Percentiles rank a stretch among this genome's conserved stretches.
These are phyloP conservation scores for Ceratocystis destructans DNA, from an alignment of 2,329 filamentous ascomycete genomes.

Conservation along the genomic window DNA sequence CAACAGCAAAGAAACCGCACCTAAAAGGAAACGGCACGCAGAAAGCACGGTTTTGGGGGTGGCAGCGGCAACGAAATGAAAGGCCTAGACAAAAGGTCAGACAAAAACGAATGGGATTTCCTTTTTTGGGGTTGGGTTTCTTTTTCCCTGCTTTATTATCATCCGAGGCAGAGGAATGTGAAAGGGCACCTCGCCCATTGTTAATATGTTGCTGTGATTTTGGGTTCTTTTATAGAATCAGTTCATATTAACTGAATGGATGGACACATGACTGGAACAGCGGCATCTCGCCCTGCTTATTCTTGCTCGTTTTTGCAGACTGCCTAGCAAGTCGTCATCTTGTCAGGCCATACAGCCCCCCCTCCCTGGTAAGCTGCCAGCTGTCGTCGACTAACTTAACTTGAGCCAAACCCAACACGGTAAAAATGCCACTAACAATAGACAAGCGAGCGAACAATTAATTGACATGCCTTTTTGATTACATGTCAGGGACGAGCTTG, in stretches of 20 bases:
- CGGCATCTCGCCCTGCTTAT: neutral
- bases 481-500: constrained; percentile 5
- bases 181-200: too few species aligned
- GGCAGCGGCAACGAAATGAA: constrained; percentile 1
- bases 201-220: too few species aligned
- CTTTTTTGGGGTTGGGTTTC: neutral
- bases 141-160: too few species aligned
- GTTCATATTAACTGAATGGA: too few species aligned
- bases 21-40: neutral
- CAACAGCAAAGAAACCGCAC: neutral
- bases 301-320: neutral
- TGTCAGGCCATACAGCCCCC: neutral
- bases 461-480: neutral
- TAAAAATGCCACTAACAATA: neutral
- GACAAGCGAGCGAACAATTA: neutral
- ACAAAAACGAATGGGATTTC: neutral
- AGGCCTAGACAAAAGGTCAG: neutral
- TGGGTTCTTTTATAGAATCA: too few species aligned
- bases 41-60: neutral
- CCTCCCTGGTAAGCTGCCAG: neutral
- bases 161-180: too few species aligned
- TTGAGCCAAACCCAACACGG: neutral
- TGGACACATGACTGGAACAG: too few species aligned
- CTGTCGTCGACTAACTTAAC: neutral
- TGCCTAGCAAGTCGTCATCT: neutral